Evolutionary conservation across 2,329 filamentous ascomycete genomes (phyloP), one percentile per base, ranked within the genome.

Genomic region (Penicillium sp.): DNA sequence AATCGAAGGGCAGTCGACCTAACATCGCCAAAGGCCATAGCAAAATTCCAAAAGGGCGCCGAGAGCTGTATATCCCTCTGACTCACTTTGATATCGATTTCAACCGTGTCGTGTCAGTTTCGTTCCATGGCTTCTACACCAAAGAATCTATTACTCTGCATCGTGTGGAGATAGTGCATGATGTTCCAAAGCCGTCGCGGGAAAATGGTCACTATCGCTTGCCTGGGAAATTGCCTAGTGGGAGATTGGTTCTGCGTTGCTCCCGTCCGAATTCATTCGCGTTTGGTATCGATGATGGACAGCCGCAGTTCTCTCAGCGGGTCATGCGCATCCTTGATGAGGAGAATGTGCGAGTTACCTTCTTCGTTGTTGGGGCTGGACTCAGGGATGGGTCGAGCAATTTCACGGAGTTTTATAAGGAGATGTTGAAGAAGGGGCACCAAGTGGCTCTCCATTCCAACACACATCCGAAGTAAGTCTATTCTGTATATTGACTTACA

Each of bases 261-360:
- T 86, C 82, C 61, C 80, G 85, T 17, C 85, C 86, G 44, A 87
- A 88, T 73, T 85, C 82, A 0, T 88, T 89, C 67, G 87, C 87
- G 1, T 88, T 89, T 69, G 86, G 86, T 47, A 88, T 89, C 60
- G 87, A 89, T 67, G 87, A 89, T 68, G 87, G 86, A 22, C 77
- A 82, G 48, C 86, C 86, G 44, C 65, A 73, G 33, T 78, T 82
- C 54, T 85, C 85, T 1, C 79, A 84, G 70, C 72, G 82, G 59
- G 83, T 88, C 19, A 82, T 87, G 73, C 73, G 80, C 38, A 84
- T 86, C 50, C 76, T 89, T 63, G 79, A 82, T 19, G 80, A 82
- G 19, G 86, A 85, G 49, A 70, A 76, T 52, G 84, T 89, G 63
- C 80, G 84, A 61, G 86, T 88, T 3, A 89, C 87, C 1, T 89